A percentile compares a stretch with the other conserved stretches of the same genome.
Evolutionary conservation across 2,329 filamentous ascomycete species (phyloP).

Genomic region (Laburnicola sp.): DNA sequence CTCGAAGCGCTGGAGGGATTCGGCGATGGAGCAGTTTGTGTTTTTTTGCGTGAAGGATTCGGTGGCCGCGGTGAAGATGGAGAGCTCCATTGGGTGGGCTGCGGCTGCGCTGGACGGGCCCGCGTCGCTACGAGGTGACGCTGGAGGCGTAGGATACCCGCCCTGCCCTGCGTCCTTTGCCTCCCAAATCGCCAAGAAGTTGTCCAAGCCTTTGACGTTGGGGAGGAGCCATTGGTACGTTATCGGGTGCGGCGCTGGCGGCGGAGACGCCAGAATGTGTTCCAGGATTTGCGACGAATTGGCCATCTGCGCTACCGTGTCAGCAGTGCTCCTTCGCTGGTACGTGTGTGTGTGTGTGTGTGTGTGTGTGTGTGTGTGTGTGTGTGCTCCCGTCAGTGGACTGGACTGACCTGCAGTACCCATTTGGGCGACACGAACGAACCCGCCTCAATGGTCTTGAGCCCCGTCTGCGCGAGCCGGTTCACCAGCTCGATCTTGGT

Average conservation of each 20-base stretch:
- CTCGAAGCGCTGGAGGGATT: conserved; percentile 70
- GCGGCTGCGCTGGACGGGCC: too few relatives aligned
- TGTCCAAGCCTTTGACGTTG: conserved; percentile 71
- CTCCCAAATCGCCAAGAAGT: conserved; percentile 59
- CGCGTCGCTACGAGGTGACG: conserved; percentile 42
- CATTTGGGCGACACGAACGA: conserved; percentile 84
- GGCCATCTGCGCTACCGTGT: conserved; percentile 63
- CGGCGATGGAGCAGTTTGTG: conserved; percentile 77
- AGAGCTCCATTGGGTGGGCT: conserved; percentile 60
- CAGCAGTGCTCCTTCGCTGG: too few relatives aligned
- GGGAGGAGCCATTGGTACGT: conserved; percentile 82
- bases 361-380: too few relatives aligned
- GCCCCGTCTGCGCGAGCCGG: conserved; percentile 67
- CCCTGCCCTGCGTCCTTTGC: conserved; percentile 46
- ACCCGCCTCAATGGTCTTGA: conserved; percentile 76
- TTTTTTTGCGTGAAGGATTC: conserved; percentile 81
- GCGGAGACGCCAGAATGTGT: conserved; percentile 64
- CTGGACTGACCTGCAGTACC: conserved; percentile 76
- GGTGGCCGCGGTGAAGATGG: conserved; percentile 82
- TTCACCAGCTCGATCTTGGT: conserved; percentile 79
- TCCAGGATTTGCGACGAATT: conserved; percentile 75
- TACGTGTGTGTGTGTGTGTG: too few relatives aligned
- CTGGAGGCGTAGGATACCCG: conserved; percentile 54
- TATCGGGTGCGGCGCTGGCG: conserved; percentile 58
- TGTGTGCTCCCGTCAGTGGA: too few relatives aligned